A percentile compares a stretch with the other conserved stretches of the same genome.
Evolutionary conservation across 2,329 filamentous ascomycete genomes (phyloP).

Genomic region (Clonostachys chloroleuca): DNA sequence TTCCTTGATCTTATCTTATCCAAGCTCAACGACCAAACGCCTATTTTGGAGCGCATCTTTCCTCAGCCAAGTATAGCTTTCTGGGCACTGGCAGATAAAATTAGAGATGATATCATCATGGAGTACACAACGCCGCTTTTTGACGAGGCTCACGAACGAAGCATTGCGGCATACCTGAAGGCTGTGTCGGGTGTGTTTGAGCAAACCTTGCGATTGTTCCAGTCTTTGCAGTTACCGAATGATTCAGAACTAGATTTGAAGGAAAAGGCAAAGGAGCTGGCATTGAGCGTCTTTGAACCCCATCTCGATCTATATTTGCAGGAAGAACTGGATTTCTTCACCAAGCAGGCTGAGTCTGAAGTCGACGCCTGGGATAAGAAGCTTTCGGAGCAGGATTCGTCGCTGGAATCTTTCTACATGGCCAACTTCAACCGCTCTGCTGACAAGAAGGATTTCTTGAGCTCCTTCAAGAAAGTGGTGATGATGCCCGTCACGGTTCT

Average conservation of each 20-base stretch:
- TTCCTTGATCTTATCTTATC: slow-evolving; percentile 75
- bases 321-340: slow-evolving; percentile 87
- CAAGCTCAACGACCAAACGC: slow-evolving; percentile 78
- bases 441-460: slow-evolving; percentile 93
- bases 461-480: slow-evolving; percentile 95
- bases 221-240: slow-evolving; percentile 62
- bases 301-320: slow-evolving; percentile 92
- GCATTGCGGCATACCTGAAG: slow-evolving; percentile 74
- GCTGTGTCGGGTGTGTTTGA: slow-evolving; percentile 85
- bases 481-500: slow-evolving; percentile 98
- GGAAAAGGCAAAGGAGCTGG: slow-evolving; percentile 61
- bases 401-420: slow-evolving; percentile 93
- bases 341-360: slow-evolving; percentile 67
- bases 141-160: slow-evolving; percentile 77
- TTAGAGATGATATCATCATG: slow-evolving; percentile 78
- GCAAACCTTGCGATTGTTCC: slow-evolving; percentile 75
- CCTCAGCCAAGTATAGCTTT: slow-evolving; percentile 67
- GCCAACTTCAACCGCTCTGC: slow-evolving; percentile 89
- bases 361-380: slow-evolving; percentile 89
- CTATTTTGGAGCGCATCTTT: slow-evolving; percentile 79
- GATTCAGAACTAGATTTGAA: slow-evolving; percentile 38
- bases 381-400: slow-evolving; percentile 84
- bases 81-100: slow-evolving; percentile 73
- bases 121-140: slow-evolving; percentile 85
- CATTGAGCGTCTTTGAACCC: slow-evolving; percentile 76